These are phyloP conservation scores for Alternaria angustiovoidea DNA, from an alignment of 2,329 filamentous ascomycete species.

Conservation along the genomic window DNA sequence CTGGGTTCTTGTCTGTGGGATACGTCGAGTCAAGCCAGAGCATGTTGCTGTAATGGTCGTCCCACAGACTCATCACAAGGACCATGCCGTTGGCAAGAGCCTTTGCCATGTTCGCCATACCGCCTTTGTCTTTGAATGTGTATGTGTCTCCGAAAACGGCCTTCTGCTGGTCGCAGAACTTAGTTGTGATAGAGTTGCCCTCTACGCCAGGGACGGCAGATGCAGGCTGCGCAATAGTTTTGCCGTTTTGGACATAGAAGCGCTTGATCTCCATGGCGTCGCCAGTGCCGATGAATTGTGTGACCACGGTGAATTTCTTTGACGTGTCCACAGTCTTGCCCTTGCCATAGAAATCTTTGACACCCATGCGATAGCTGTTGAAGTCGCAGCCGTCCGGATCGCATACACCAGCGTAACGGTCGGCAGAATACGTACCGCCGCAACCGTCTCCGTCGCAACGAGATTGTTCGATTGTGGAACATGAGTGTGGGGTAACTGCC, in stretches of 20 bases:
- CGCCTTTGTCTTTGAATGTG: conserved; percentile 64
- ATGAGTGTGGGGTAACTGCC: conserved; percentile 71
- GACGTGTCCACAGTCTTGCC: conserved; percentile 57
- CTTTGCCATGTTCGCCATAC: conserved; percentile 62
- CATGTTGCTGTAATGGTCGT: conserved; percentile 74
- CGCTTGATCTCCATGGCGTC: conserved; percentile 57
- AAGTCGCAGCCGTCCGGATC: conserved; percentile 74
- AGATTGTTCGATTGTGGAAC: conserved; percentile 59
- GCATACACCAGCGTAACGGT: conserved; percentile 69
- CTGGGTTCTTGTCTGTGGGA: conserved; percentile 55
- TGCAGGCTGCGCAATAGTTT: conserved; percentile 56
- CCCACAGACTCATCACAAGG: conserved; percentile 68
- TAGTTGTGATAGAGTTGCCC: conserved; percentile 42
- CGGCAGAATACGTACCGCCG: conserved; percentile 58
- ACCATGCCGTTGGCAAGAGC: conserved; percentile 67
- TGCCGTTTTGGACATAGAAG: conserved; percentile 60
- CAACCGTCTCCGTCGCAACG: conserved; percentile 60
- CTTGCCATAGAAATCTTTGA: conserved; percentile 68
- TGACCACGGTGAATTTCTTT: conserved; percentile 57
- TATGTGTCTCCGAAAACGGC: conserved; percentile 46
- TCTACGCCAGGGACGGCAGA: conserved; percentile 56
- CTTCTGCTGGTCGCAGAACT: conserved; percentile 43
- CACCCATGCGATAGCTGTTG: conserved; percentile 67
- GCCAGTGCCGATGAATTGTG: conserved; percentile 56
- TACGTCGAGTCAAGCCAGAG: conserved; percentile 75